Base-by-base conservation (phyloP, 2,329 filamentous ascomycete species). In the Sphaerulina vaccinii region DNA sequence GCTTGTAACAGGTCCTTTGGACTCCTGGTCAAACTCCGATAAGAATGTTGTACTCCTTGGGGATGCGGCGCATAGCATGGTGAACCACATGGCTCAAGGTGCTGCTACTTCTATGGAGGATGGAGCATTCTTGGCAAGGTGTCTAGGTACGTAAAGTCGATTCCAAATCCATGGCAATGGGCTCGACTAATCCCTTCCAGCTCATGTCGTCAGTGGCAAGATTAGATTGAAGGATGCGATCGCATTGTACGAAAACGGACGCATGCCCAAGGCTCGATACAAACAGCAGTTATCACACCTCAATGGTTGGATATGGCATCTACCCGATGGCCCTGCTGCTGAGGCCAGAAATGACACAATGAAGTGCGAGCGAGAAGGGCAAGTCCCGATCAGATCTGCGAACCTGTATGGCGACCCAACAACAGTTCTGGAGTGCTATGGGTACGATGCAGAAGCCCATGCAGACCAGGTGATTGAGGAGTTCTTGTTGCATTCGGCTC, bases 21-120 rank as follows among this genome's bases (percentile, higher is more conserved):
- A 69, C 15, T 68, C 65, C 1, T 76, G 72, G 73, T 73, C 70
- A 1, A 73, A 68, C 32, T 59, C 66, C 1, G 60, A 67, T 41
- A 72, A 70, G 58, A 75, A 73, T 46, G 65, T 75, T 3, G 70
- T 75, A 1, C 58, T 76, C n/a, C 71, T 75, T 51, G 74, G 73
- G 7, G 71, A 74, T 57, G 71, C 72, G 0, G 71, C 69, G 1
- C 73, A 72, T 65, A 69, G 15, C 71, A 74, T 51, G 68, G 74
- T 54, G 72, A n/a, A 75, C 70, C 6, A 67, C 68, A 75, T 60
- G 73, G 49, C 49, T 11, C 42, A 54, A 33, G 54, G 54, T 22
- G 56, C 56, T 13, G 54, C 56, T 5, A 57, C 51, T 6, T 51
- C 48, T 16, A 59, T 59, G 46, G 54, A 57, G 43, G 56, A 59